Conservation (phyloP, 192 early-diverging fungal species). For the Coemansia sp. region DNA sequence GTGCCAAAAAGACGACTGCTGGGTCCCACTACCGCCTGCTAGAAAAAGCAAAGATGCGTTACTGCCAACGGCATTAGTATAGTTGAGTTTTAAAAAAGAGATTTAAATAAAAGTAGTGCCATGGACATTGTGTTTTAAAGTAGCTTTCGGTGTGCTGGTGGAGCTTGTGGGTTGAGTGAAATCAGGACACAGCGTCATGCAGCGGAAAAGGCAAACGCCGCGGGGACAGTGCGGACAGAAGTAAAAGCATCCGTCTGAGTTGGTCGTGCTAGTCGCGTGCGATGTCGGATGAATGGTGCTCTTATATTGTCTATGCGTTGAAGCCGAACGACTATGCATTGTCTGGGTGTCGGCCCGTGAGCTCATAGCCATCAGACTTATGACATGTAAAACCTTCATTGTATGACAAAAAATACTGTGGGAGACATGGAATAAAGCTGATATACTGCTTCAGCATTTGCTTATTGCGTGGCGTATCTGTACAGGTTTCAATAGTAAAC, state of each 20-base stretch:
- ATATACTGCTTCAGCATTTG: too few relatives aligned
- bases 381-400: not conserved
- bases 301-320: too few relatives aligned
- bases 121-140: not conserved
- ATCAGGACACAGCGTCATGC: slow-evolving; percentile 43
- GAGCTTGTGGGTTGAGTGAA: slow-evolving; percentile 5
- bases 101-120: slow-evolving; percentile 1
- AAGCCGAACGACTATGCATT: too few relatives aligned
- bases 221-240: slow-evolving; percentile 42
- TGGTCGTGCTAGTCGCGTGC: not conserved
- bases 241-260: slow-evolving; percentile 22
- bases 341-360: too few relatives aligned
- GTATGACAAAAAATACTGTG: too few relatives aligned
- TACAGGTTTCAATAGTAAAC: too few relatives aligned
- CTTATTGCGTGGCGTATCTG: too few relatives aligned
- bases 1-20: slow-evolving; percentile 43
- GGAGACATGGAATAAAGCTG: too few relatives aligned
- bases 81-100: not conserved
- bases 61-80: not conserved
- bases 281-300: not conserved
- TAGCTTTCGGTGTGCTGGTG: not conserved
- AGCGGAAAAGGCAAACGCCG: slow-evolving; percentile 31
- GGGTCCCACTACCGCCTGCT: slow-evolving; percentile 38
- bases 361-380: too few relatives aligned
- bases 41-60: slow-evolving; percentile 12